Evolutionary conservation across 139 green algal genomes (phyloP).

Genomic region (Chlorella ohadii): DNA sequence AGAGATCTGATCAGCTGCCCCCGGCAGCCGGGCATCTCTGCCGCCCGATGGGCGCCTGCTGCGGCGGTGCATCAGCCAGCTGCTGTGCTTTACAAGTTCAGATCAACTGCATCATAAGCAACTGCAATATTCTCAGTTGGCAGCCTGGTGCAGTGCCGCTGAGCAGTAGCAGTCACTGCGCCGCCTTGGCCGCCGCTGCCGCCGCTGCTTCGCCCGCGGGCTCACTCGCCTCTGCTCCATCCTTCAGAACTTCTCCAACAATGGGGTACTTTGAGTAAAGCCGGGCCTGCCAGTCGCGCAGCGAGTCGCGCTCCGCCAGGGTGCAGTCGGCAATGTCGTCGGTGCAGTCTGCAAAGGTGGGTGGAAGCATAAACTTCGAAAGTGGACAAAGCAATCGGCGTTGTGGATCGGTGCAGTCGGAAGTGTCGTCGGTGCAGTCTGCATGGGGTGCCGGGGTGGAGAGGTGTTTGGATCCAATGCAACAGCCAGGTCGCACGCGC

Average conservation of each 20-base stretch:
- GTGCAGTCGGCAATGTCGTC: slow-evolving; percentile 66
- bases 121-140: too few species aligned
- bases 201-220: background rate
- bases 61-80: too few species aligned
- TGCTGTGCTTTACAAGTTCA: too few species aligned
- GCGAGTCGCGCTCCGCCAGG: slow-evolving; percentile 68
- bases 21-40: too few species aligned
- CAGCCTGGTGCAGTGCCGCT: too few species aligned
- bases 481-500: too few species aligned
- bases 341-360: slow-evolving; percentile 63
- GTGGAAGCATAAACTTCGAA: too few species aligned
- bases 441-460: background rate
- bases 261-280: slow-evolving; percentile 81
- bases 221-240: background rate
- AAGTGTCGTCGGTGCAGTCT: slow-evolving; percentile 76
- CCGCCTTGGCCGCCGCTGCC: background rate
- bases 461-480: too few species aligned
- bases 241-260: slow-evolving; percentile 56
- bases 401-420: slow-evolving; percentile 63
- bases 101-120: too few species aligned
- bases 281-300: slow-evolving; percentile 79
- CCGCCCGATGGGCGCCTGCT: too few species aligned
- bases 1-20: too few species aligned
- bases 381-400: slow-evolving; percentile 58
- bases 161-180: background rate